A percentile compares a stretch with the other conserved stretches of the same genome.
Conservation (phyloP, 2,329 filamentous ascomycete species). For the Penicillium sp. region DNA sequence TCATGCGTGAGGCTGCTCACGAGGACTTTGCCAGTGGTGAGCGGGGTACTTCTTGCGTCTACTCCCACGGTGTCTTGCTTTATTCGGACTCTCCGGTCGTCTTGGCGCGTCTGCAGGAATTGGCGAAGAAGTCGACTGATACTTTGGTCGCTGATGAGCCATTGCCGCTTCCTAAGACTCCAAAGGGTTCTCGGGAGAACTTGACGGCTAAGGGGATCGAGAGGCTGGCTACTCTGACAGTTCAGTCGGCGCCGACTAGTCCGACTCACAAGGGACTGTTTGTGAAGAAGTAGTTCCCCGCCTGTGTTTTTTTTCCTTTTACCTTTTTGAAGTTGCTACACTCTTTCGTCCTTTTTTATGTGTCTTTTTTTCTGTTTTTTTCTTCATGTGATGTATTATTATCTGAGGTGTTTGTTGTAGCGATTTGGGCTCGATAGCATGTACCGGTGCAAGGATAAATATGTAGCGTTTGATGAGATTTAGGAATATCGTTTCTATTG, state of each 20-base stretch:
- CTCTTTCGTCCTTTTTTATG: neutral
- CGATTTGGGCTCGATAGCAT: neutral
- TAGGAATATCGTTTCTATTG: neutral
- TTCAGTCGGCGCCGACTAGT: constrained; percentile 22
- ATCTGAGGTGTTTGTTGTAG: neutral
- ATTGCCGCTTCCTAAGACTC: constrained; percentile 11
- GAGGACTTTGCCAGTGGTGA: constrained; percentile 50
- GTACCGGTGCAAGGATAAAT: neutral
- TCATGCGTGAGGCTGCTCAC: constrained; percentile 53
- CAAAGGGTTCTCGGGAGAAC: constrained; percentile 7
- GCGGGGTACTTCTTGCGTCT: constrained; percentile 46
- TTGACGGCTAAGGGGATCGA: constrained; percentile 1
- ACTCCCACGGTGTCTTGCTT: constrained; percentile 50
- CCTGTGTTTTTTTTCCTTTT: neutral
- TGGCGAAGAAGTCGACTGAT: constrained; percentile 33
- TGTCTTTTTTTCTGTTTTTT: neutral
- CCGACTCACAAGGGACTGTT: constrained; percentile 13
- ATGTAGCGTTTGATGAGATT: neutral
- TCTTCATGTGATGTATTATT: neutral
- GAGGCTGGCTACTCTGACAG: constrained; percentile 7
- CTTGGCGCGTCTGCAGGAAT: constrained; percentile 41
- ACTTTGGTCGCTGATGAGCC: constrained; percentile 9
- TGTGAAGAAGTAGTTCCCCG: constrained; percentile 1
- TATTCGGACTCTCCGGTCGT: constrained; percentile 51
- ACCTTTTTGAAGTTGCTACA: neutral